Evolutionary conservation across 257 asterid genomes (phyloP).

Genomic region (Lycium barbarum): DNA sequence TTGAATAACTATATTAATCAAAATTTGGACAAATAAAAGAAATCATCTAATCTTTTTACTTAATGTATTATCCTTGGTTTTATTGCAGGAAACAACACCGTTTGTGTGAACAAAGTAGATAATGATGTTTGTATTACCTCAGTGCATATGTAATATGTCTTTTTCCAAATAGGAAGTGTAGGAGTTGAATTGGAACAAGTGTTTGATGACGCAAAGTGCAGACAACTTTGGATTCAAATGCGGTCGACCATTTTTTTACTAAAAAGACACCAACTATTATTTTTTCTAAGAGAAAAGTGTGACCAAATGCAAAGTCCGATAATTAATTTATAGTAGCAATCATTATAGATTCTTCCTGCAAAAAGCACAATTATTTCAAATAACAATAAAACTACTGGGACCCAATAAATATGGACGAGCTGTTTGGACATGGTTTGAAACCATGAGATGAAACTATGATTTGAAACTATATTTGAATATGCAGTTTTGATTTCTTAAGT

Average conservation of each 20-base stretch:
- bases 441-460: too few relatives aligned
- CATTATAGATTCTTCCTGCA: background rate
- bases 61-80: too few relatives aligned
- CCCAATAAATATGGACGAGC: too few relatives aligned
- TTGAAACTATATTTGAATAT: too few relatives aligned
- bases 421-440: too few relatives aligned
- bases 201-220: background rate
- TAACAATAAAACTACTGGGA: background rate
- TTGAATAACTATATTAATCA: too few relatives aligned
- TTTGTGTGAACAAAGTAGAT: background rate
- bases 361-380: background rate
- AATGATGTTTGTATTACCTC: conserved; percentile 15
- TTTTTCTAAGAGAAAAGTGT: background rate
- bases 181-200: background rate
- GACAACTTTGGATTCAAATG: background rate
- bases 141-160: conserved; percentile 18
- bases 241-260: background rate
- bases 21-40: too few relatives aligned
- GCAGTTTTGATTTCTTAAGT: too few relatives aligned
- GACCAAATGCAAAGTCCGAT: background rate
- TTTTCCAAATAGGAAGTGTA: background rate
- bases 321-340: background rate
- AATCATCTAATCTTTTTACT: too few relatives aligned
- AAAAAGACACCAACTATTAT: background rate
- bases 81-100: background rate